Evolutionary conservation across 306 rosid genomes (phyloP), one percentile per base, ranked within the genome.

Genomic region (Lablab purpureus): DNA sequence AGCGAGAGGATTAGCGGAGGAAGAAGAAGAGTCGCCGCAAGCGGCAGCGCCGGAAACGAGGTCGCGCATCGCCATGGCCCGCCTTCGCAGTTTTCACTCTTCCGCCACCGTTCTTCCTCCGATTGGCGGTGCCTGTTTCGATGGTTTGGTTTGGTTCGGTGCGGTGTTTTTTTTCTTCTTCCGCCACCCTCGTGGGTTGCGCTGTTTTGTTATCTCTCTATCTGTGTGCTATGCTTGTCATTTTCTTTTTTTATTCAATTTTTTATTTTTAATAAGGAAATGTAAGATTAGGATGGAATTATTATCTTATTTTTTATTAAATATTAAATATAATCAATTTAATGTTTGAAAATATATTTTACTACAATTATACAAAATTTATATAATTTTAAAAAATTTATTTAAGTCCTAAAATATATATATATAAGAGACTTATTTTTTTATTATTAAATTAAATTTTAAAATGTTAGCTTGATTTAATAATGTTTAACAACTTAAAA

Each of bases 11-110:
- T 96, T 96, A 7, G 69, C 30, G 47, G 92, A 78, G 37, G 92
- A 71, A 30, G 99, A 91, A 28, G 97, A 84, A 2, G 98, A 87
- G 76, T 91, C 99, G 2, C 93, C 90, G 47, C 99, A 96, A 5
- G 96, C 87, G 2, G 97, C 91, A 32, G 96, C 87, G 27, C 99
- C 99, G 1, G 89, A 51, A 0, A 96, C 90, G 18, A 96, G 89
- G 60, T 93, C 98, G 13, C 99, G 97, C 99, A 96, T 91, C 90
- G 96, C 94, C 99, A 93, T 74, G 43, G 19, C 60, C 23, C 27
- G 0, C 43, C 71, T n/a, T 63, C 6, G 21, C 25, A 19, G 6
- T 40, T 65, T 51, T 19, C 15, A 28, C 1, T 3, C 45, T 28
- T 5, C 21, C 9, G 1, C 54, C 21, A 15, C 54, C 5, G 0